Evolutionary conservation across 805 yeast genomes (phyloP).

Genomic region (Nakazawaea holstii): DNA sequence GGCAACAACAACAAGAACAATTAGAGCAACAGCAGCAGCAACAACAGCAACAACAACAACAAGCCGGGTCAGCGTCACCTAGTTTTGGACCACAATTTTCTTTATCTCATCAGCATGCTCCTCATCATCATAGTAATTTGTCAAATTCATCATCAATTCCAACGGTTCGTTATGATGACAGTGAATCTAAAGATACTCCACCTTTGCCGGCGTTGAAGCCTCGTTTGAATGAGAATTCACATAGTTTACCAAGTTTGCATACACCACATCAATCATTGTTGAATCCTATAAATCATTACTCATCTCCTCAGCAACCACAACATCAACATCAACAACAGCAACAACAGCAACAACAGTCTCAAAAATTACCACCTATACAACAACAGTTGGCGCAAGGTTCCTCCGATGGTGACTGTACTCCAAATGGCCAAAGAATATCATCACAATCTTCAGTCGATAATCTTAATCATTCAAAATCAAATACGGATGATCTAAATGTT

Average conservation of each 20-base stretch:
- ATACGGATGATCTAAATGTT: constrained; percentile 17
- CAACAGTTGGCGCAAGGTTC: constrained; percentile 3
- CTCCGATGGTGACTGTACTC: not conserved
- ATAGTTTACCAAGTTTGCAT: constrained; percentile 1
- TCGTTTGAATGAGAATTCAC: constrained; percentile 11
- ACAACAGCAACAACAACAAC: constrained; percentile 11
- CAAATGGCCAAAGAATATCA: not conserved
- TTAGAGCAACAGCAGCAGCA: not conserved
- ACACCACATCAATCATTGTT: constrained; percentile 7
- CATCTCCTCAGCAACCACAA: not conserved
- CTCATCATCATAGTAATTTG: constrained; percentile 13
- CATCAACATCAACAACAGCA: constrained; percentile 12
- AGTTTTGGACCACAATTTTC: constrained; percentile 27
- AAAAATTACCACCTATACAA: constrained; percentile 9
- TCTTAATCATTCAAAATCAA: constrained; percentile 11
- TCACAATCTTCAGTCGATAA: not conserved
- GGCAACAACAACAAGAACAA: constrained; percentile 12
- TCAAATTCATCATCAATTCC: constrained; percentile 24
- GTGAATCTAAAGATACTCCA: constrained; percentile 3
- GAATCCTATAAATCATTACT: constrained; percentile 9
- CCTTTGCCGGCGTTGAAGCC: constrained; percentile 14
- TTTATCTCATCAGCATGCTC: constrained; percentile 11
- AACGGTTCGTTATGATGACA: constrained; percentile 11
- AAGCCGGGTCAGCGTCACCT: constrained; percentile 20
- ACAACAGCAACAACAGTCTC: constrained; percentile 13